These are phyloP conservation scores for Moniliella sp. DNA, from an alignment of 1,284 basidiomycete species.

Conservation along the genomic window DNA sequence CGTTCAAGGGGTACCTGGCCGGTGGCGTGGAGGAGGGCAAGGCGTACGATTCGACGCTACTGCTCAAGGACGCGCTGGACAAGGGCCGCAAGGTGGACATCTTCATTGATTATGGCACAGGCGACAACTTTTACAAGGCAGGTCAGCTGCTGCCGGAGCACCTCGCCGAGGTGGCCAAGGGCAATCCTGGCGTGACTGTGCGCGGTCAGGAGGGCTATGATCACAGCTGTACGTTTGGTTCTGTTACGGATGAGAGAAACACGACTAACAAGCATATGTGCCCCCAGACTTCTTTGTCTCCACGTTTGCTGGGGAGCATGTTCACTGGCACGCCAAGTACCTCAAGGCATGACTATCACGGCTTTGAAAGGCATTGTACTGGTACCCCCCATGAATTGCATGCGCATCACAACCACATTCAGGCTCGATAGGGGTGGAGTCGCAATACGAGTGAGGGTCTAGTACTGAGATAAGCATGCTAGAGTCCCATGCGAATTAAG, in stretches of 20 bases:
- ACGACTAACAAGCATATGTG: constrained; percentile 39
- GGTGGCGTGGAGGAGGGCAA: constrained; percentile 53
- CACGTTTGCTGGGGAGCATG: constrained; percentile 41
- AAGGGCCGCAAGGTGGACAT: constrained; percentile 23
- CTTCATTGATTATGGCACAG: constrained; percentile 42
- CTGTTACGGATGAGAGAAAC: constrained; percentile 48
- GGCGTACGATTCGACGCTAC: constrained; percentile 62
- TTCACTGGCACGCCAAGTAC: constrained; percentile 26
- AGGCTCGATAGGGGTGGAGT: too few species aligned
- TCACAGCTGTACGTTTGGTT: constrained; percentile 43
- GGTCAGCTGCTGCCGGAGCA: constrained; percentile 70
- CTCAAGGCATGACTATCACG: constrained; percentile 8
- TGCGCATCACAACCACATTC: too few species aligned
- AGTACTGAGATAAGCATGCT: too few species aligned
- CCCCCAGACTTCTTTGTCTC: constrained; percentile 40
- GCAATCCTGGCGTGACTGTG: constrained; percentile 53
- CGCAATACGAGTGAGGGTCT: too few species aligned
- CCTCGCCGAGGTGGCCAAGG: constrained; percentile 54
- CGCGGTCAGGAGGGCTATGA: constrained; percentile 72
- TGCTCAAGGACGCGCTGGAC: constrained; percentile 47
- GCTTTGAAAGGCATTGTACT: too few species aligned
- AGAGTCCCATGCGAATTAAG: too few species aligned
- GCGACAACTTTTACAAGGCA: constrained; percentile 64
- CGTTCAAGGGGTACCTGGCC: constrained; percentile 63
- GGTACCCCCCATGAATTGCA: too few species aligned